Conservation (phyloP, 257 asterid genomes). For the Ligustrum vulgare region DNA sequence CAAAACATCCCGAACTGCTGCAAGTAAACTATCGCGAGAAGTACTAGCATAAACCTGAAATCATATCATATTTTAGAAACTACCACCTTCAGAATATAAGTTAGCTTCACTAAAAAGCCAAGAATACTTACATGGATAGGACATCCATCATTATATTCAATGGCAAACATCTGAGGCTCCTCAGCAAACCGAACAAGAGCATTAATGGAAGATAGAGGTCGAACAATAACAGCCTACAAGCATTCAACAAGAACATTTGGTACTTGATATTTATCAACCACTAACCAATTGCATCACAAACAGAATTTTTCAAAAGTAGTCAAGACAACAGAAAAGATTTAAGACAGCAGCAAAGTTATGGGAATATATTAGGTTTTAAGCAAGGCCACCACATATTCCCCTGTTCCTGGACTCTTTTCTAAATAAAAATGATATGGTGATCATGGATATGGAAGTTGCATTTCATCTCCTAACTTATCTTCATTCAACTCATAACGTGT, state of each 20-base stretch:
- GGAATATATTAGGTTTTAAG: neutral
- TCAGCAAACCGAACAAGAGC: slow-evolving; percentile 98
- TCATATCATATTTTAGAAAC: slow-evolving; percentile 23
- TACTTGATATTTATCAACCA: slow-evolving; percentile 21
- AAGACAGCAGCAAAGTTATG: slow-evolving; percentile 5
- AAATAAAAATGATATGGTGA: neutral
- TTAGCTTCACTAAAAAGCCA: slow-evolving; percentile 20
- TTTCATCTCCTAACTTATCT: slow-evolving; percentile 1
- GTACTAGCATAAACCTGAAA: slow-evolving; percentile 98
- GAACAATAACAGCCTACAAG: slow-evolving; percentile 89
- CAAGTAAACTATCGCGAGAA: slow-evolving; percentile 94
- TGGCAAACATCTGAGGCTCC: slow-evolving; percentile 99
- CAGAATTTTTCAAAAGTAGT: slow-evolving; percentile 11
- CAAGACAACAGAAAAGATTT: neutral
- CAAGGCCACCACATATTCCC: neutral
- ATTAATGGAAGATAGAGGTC: slow-evolving; percentile 86
- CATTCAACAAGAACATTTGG: slow-evolving; percentile 28
- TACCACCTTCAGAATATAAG: slow-evolving; percentile 24
- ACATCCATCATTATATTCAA: slow-evolving; percentile 96
- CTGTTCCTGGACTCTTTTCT: neutral
- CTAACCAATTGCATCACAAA: slow-evolving; percentile 18
- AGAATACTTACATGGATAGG: slow-evolving; percentile 78
- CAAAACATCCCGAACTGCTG: slow-evolving; percentile 90
- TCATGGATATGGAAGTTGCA: neutral
- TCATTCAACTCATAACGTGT: slow-evolving; percentile 3